These are phyloP conservation scores for Cladosporium austrohemisphaericum DNA, from an alignment of 2,329 filamentous ascomycete species.

Conservation along the genomic window DNA sequence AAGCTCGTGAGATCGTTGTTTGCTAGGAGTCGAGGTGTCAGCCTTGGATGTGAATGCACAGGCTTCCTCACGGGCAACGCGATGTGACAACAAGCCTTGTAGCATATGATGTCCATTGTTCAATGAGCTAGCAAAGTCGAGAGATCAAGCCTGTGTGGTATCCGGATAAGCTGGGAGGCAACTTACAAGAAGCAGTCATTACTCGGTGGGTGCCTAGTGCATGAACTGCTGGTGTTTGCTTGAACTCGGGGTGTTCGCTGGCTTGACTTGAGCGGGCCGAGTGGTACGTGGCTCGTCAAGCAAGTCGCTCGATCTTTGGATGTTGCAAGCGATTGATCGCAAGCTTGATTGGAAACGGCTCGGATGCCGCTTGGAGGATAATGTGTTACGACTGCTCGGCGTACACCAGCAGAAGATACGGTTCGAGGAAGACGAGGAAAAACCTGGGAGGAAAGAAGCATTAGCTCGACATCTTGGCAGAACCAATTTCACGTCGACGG, in stretches of 20 bases:
- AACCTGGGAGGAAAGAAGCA: background rate
- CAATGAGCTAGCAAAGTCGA: background rate
- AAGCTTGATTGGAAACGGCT: background rate
- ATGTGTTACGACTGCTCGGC: background rate
- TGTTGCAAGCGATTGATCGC: slow-evolving; percentile 1
- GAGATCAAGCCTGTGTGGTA: background rate
- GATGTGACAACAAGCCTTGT: background rate
- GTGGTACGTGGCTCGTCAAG: background rate
- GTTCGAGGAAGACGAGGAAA: slow-evolving; percentile 6
- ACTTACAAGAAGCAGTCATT: slow-evolving; percentile 31
- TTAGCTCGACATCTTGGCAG: slow-evolving; percentile 11
- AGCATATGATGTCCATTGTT: background rate
- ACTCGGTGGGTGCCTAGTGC: slow-evolving; percentile 23
- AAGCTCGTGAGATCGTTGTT: slow-evolving; percentile 31
- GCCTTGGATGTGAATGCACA: background rate
- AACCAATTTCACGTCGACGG: slow-evolving; percentile 5
- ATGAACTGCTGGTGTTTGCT: slow-evolving; percentile 21
- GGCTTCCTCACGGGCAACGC: background rate
- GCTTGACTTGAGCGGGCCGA: slow-evolving; percentile 4
- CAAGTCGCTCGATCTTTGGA: background rate
- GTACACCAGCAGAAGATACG: slow-evolving; percentile 5
- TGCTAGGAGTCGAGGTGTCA: slow-evolving; percentile 2
- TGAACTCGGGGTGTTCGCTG: background rate
- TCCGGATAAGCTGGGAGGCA: background rate
- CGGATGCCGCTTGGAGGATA: background rate